Base-by-base conservation (phyloP, 331 rosid genomes). In the Malus hybrid region DNA sequence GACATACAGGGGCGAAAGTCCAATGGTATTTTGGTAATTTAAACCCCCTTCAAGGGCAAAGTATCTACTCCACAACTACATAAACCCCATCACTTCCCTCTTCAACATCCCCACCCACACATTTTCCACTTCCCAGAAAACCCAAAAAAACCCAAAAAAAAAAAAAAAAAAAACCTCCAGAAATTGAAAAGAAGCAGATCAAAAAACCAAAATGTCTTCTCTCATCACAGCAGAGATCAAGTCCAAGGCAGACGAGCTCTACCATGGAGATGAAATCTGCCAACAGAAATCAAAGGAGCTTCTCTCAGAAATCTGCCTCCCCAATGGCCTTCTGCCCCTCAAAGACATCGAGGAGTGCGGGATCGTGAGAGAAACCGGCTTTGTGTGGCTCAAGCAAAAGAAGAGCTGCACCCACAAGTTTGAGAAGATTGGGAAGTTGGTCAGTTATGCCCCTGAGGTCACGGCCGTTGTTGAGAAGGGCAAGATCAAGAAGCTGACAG, bases 371-470 rank as follows among this genome's bases (percentile, higher is more conserved):
- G 91, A 89, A 15, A 79, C 85, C 0, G 98, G 97, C 9, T 89
- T 88, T 20, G 97, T 91, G 44, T 93, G 98, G 98, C 85, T 93
- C 9, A 93, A 85, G 86, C 97, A 93, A 77, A 89, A 89, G 78
- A 87, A 87, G 78, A 78, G 60, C 56, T 29, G 2, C 0, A 87
- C 86, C 39, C 98, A 93, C 91, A 91, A 88, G 80, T 94, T 91
- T 18, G 89, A 94, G 0, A 84, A 91, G 84, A 84, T 94, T 10
- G 95, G 92, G 20, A 93, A 75, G 83, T 86, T 74, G 1, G 93
- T 84, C 2, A 61, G 85, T 0, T 94, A 90, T 48, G 96, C 83
- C 1, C 46, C 90, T 0, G 93, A 91, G 56, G 97, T 93, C 6
- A 91, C 95, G 1, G 98, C 97, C 11, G 10, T 10, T 1, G 88